Percentiles rank a stretch among this genome's conserved stretches.
Conservation (phyloP, 768 basidiomycete genomes). For the Trametes meyenii region DNA sequence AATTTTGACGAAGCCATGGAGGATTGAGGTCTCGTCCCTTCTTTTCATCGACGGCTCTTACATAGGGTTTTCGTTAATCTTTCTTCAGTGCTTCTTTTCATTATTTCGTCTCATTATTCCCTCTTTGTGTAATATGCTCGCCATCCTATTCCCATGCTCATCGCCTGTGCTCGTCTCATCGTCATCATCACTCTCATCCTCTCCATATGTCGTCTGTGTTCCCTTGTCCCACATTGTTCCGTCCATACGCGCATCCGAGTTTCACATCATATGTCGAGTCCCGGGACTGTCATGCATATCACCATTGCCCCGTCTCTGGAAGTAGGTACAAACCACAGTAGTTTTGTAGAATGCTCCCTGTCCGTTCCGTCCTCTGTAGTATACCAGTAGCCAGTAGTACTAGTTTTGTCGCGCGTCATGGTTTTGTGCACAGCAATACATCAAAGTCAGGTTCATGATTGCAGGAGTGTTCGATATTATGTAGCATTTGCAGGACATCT, state of each 20-base stretch:
- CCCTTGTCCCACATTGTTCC: conserved; percentile 27
- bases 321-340: conserved; percentile 8
- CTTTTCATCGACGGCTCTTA: background rate
- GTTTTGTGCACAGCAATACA: conserved; percentile 22
- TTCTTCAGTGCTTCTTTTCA: conserved; percentile 5
- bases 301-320: conserved; percentile 6
- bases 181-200: conserved; percentile 2
- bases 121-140: conserved; percentile 21
- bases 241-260: conserved; percentile 17
- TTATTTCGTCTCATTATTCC: conserved; percentile 20
- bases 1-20: conserved; percentile 50
- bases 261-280: conserved; percentile 7
- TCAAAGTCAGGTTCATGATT: background rate
- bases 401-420: conserved; percentile 19
- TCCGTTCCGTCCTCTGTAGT: conserved; percentile 16
- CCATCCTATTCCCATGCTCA: conserved; percentile 23
- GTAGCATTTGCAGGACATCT: too few species aligned
- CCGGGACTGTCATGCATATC: conserved; percentile 21
- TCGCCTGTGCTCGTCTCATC: conserved; percentile 1
- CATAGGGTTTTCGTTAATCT: background rate
- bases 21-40: conserved; percentile 35
- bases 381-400: conserved; percentile 19
- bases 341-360: conserved; percentile 5
- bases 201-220: background rate
- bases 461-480: too few species aligned